Evolutionary conservation across 768 basidiomycete genomes (phyloP).

Genomic region (Hypholoma sublateritium): DNA sequence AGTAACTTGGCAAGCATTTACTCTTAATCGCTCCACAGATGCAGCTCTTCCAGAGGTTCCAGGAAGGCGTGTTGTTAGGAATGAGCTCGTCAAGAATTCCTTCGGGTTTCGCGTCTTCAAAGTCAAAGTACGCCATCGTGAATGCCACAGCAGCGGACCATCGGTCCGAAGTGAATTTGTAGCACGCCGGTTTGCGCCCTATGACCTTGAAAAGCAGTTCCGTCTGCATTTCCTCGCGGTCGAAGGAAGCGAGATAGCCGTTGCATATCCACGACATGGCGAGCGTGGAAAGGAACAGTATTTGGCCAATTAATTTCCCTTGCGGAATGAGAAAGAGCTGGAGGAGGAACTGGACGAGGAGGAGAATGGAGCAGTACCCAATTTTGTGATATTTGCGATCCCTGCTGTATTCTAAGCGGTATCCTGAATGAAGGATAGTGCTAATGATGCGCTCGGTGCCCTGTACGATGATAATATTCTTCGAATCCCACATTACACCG

Average conservation of each 20-base stretch:
- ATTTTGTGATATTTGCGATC: slow-evolving; percentile 9
- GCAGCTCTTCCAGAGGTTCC: slow-evolving; percentile 10
- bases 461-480: slow-evolving; percentile 9
- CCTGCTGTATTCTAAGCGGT: slow-evolving; percentile 1
- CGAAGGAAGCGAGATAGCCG: slow-evolving; percentile 12
- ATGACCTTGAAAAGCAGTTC: slow-evolving; percentile 8
- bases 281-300: slow-evolving; percentile 13
- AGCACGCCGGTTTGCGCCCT: background rate
- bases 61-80: slow-evolving; percentile 12
- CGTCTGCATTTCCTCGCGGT: background rate
- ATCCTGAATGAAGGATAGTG: slow-evolving; percentile 5
- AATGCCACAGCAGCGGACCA: slow-evolving; percentile 9
- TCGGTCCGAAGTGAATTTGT: slow-evolving; percentile 1
- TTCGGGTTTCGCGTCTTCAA: background rate
- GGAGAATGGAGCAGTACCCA: slow-evolving; percentile 11
- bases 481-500: slow-evolving; percentile 6
- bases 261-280: slow-evolving; percentile 15
- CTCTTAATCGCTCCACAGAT: slow-evolving; percentile 3
- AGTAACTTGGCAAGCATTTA: background rate
- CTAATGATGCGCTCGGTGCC: slow-evolving; percentile 12
- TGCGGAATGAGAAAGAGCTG: slow-evolving; percentile 16
- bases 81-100: slow-evolving; percentile 10
- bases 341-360: slow-evolving; percentile 11
- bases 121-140: slow-evolving; percentile 4
- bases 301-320: slow-evolving; percentile 11